These are phyloP conservation scores for Ceratorhiza oryzae-sativae DNA, from an alignment of 1,284 basidiomycete genomes.

Conservation along the genomic window DNA sequence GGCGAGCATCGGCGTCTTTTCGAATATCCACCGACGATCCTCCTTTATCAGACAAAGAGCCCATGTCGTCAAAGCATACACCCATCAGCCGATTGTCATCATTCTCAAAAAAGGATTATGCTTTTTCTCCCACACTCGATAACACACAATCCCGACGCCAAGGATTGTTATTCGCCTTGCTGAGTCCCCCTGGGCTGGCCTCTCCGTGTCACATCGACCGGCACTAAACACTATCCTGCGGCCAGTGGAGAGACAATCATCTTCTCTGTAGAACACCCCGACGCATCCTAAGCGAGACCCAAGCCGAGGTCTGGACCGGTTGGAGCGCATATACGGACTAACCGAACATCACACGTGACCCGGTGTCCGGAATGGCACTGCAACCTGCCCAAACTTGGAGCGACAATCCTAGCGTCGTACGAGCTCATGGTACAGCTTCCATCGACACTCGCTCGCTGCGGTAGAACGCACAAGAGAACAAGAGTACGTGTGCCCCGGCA, in stretches of 20 bases:
- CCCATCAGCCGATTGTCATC: neutral
- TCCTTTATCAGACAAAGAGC: constrained; percentile 16
- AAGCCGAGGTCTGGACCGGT: neutral
- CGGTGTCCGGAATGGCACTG: neutral
- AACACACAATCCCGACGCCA: constrained; percentile 19
- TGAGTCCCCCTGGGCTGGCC: neutral
- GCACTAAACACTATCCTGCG: neutral
- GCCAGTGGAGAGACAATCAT: neutral
- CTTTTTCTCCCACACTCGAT: no score
- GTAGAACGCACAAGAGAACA: neutral
- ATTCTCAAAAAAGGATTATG: neutral
- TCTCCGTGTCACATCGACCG: neutral
- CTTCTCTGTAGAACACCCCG: neutral
- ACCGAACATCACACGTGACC: neutral
- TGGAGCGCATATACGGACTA: neutral
- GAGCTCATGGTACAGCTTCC: neutral
- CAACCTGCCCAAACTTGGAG: no score
- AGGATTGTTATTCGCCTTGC: neutral
- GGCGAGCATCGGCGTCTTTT: no score
- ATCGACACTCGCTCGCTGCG: neutral
- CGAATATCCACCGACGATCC: no score
- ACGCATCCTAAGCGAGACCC: neutral
- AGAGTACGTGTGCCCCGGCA: neutral
- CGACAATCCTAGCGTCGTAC: neutral
- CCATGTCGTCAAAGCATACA: neutral